Percentiles rank a stretch among this genome's conserved stretches.
Conservation (phyloP, 495 filamentous ascomycete genomes). For the Coniosporium apollinis region DNA sequence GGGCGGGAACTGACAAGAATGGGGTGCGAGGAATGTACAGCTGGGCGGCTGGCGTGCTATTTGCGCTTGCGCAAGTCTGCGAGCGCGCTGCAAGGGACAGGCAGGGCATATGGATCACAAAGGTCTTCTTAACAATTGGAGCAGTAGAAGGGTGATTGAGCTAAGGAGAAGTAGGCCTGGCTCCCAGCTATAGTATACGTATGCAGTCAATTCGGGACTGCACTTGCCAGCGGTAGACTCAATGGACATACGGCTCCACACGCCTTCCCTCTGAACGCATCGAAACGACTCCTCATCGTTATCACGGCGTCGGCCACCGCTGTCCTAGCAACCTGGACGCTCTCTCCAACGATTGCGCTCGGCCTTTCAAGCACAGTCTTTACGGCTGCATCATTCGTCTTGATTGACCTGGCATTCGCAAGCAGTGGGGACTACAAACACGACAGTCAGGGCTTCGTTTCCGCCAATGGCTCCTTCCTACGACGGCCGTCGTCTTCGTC, state of each 20-base stretch:
- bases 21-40: constrained; percentile 6
- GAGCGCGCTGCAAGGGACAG: constrained; percentile 17
- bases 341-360: constrained; percentile 5
- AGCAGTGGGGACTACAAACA: not conserved
- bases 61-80: constrained; percentile 18
- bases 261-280: no score
- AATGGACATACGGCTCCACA: no score
- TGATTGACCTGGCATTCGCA: constrained; percentile 7
- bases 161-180: constrained; percentile 1
- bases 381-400: constrained; percentile 2
- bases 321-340: constrained; percentile 2
- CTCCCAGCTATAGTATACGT: constrained; percentile 2
- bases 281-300: no score
- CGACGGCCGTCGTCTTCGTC: no score
- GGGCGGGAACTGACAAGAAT: constrained; percentile 3
- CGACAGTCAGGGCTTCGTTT: constrained; percentile 8
- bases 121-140: no score
- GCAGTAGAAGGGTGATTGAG: no score
- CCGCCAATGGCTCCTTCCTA: constrained; percentile 13
- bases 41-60: constrained; percentile 18
- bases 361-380: constrained; percentile 7
- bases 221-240: no score
- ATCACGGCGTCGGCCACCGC: no score
- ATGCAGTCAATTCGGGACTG: no score
- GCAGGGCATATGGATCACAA: constrained; percentile 19